Base-by-base conservation (phyloP, 2,329 filamentous ascomycete species). In the Colletotrichum euphorbiae region DNA sequence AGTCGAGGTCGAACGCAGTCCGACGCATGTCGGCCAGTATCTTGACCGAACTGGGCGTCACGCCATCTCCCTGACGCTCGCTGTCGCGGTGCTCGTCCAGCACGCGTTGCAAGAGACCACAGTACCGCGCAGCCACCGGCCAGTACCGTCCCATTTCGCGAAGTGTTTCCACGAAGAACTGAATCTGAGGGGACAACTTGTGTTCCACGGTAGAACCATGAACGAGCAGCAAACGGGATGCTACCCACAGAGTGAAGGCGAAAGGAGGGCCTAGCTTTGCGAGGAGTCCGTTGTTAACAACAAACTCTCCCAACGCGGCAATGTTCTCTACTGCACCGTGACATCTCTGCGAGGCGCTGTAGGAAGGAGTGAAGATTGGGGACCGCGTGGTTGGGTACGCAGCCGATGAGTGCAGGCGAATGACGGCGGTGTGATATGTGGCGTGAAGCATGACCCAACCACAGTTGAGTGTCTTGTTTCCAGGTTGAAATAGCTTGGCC, bases 391-490 rank as follows among this genome's bases (percentile, higher is more conserved):
- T 97, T 3, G 94, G 94, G 77, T 97, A 98, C 2, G 94, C 94
- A 6, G 94, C 93, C 1, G 93, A 97, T 0, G 94, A 97, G 80
- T 97, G 94, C 24, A 97, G 85, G 40, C 94, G 90, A 73, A 98
- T 97, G 8, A 97, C 90, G 51, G 94, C 92, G 0, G 93, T 97
- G 78, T 97, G 93, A 75, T 94, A 97, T 0, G 93, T 94, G 4
- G 93, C 91, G 76, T 97, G 94, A 33, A 97, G 84, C 91, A 97
- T 97, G 57, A 97, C 89, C 91, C 94, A 94, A 59, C 91, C 91
- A 76, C 92, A 93, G 75, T 92, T 93, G 54, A 94, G 82, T 46
- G 86, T 86, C 77, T 92, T 93, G 73, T 86, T 87, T 6, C 88
- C 88, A 0, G 89, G 86, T 70, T 90, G 89, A 75, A 94, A 93